Evolutionary conservation across 352 stramenopile genomes (phyloP).

Genomic region (Phytophthora hibernalis): DNA sequence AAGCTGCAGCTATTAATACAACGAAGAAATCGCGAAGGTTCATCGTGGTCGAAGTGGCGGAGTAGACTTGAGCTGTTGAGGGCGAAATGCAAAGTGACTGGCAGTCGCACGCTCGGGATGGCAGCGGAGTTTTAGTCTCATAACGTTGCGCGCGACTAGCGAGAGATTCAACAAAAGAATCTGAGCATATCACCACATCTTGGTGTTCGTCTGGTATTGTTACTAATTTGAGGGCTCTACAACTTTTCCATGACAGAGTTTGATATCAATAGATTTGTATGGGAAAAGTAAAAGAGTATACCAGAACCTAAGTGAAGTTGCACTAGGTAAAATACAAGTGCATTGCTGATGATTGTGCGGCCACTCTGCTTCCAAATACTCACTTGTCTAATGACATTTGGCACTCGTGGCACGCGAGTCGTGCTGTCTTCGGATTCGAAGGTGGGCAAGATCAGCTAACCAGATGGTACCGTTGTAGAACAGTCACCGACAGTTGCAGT

Average conservation of each 20-base stretch:
- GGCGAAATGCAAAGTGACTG: slow-evolving; percentile 18
- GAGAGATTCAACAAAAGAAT: not conserved
- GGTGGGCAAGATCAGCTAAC: not conserved
- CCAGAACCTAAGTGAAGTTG: no score
- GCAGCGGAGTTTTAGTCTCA: not conserved
- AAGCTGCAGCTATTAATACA: slow-evolving; percentile 9
- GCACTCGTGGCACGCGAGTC: no score
- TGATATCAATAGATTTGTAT: not conserved
- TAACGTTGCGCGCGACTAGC: not conserved
- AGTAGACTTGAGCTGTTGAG: slow-evolving; percentile 8
- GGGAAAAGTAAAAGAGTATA: no score
- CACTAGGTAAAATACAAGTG: no score
- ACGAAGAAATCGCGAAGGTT: slow-evolving; percentile 25
- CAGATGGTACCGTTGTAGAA: not conserved
- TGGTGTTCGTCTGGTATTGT: slow-evolving; percentile 9
- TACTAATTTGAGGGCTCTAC: not conserved
- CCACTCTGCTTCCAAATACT: not conserved
- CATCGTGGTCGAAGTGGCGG: slow-evolving; percentile 5
- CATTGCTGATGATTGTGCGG: not conserved
- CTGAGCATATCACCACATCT: slow-evolving; percentile 6
- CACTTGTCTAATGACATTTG: not conserved
- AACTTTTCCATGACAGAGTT: not conserved
- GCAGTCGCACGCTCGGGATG: not conserved
- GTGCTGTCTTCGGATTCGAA: not conserved
- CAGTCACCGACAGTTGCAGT: not conserved